Percentiles rank a stretch among this genome's conserved stretches.
Conservation (phyloP, 495 filamentous ascomycete genomes). For the Aspergillus sclerotioniger region DNA sequence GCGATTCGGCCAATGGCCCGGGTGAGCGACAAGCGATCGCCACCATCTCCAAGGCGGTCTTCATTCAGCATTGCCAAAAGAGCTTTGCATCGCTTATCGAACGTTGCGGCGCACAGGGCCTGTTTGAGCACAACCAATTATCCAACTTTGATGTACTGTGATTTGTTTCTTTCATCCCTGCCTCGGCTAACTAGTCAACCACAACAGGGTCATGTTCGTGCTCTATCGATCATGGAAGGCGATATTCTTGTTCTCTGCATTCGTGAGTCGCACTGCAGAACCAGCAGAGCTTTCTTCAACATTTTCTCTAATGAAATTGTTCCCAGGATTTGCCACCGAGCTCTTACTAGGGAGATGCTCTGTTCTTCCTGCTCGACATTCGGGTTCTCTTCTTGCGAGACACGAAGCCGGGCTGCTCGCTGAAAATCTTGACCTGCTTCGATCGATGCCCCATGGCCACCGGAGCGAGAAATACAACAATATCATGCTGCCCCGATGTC, state of each 20-base stretch:
- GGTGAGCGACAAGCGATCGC: slow-evolving; percentile 23
- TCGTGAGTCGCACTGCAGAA: slow-evolving; percentile 13
- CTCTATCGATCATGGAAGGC: slow-evolving; percentile 21
- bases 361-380: slow-evolving; percentile 24
- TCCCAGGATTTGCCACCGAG: slow-evolving; percentile 35
- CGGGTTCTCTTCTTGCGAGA: slow-evolving; percentile 23
- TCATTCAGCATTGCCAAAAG: slow-evolving; percentile 14
- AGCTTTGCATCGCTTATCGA: slow-evolving; percentile 21
- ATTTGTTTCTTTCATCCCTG: background rate
- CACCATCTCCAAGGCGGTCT: slow-evolving; percentile 31
- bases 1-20: slow-evolving; percentile 11
- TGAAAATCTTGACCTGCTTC: slow-evolving; percentile 19
- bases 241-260: slow-evolving; percentile 26
- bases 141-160: slow-evolving; percentile 27
- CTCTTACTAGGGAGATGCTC: slow-evolving; percentile 36
- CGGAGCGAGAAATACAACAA: slow-evolving; percentile 29
- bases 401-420: slow-evolving; percentile 33
- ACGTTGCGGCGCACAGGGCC: slow-evolving; percentile 23
- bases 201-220: slow-evolving; percentile 19
- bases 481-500: slow-evolving; percentile 31
- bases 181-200: background rate
- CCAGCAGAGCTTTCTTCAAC: background rate
- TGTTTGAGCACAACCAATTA: slow-evolving; percentile 24
- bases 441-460: slow-evolving; percentile 14
- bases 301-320: background rate